Evolutionary conservation across 129 eudicot species (phyloP).

Genomic region (Erigeron canadensis): DNA sequence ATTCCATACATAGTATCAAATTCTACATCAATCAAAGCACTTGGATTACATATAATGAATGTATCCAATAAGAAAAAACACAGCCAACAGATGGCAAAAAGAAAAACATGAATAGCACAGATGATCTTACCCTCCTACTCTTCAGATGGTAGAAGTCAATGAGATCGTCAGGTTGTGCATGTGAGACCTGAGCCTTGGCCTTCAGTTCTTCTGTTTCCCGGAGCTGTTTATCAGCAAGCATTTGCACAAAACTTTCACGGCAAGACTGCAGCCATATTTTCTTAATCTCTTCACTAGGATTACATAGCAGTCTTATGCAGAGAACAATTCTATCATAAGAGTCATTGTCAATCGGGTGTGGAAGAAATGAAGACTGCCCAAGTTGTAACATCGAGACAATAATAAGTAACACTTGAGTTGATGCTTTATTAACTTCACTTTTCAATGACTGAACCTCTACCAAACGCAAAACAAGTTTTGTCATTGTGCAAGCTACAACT

Average conservation of each 20-base stretch:
- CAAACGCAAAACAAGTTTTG: conserved; percentile 76
- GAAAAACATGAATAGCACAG: neutral
- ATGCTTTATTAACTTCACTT: conserved; percentile 63
- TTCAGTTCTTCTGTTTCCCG: conserved; percentile 84
- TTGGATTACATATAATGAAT: too few relatives aligned
- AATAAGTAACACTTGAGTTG: conserved; percentile 51
- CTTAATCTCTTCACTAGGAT: conserved; percentile 63
- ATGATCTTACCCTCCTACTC: conserved; percentile 73
- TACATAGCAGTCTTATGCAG: conserved; percentile 71
- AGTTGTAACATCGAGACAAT: conserved; percentile 81
- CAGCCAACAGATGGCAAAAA: too few relatives aligned
- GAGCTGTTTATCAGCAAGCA: conserved; percentile 91
- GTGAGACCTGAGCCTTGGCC: conserved; percentile 83
- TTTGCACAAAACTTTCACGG: conserved; percentile 84
- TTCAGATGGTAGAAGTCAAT: conserved; percentile 93
- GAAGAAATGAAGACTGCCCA: conserved; percentile 81
- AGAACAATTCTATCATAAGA: conserved; percentile 72
- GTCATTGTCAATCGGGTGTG: conserved; percentile 93
- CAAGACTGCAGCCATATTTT: conserved; percentile 87
- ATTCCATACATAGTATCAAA: neutral
- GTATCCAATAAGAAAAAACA: too few relatives aligned
- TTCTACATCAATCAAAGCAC: neutral
- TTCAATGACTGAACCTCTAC: conserved; percentile 81
- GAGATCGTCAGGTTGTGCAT: conserved; percentile 90
- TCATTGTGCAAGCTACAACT: conserved; percentile 76